Evolutionary conservation across 345 rosid species (phyloP).

Genomic region (Geranium brycei): DNA sequence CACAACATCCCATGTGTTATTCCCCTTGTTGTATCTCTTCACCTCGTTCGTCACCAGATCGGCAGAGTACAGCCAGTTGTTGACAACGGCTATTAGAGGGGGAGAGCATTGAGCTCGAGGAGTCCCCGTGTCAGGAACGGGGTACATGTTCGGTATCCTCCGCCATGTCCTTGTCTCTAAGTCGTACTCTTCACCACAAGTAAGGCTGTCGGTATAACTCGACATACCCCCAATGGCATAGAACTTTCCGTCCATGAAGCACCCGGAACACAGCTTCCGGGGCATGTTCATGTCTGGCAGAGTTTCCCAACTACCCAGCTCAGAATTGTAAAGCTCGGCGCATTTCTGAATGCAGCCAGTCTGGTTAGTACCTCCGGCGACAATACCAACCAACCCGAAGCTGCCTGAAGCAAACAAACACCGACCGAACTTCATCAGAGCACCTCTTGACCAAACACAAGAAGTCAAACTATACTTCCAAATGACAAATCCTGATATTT

Average conservation of each 20-base stretch:
- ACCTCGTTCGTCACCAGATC: slow-evolving; percentile 31
- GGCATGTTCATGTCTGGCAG: slow-evolving; percentile 27
- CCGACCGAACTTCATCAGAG: slow-evolving; percentile 24
- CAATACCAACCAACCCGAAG: slow-evolving; percentile 26
- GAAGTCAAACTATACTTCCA: slow-evolving; percentile 25
- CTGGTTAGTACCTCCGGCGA: slow-evolving; percentile 35
- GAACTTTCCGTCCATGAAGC: slow-evolving; percentile 36
- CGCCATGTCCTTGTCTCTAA: slow-evolving; percentile 27
- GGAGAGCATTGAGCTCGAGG: slow-evolving; percentile 35
- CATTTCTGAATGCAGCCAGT: slow-evolving; percentile 23
- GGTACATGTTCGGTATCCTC: slow-evolving; percentile 31
- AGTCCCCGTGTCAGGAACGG: slow-evolving; percentile 9
- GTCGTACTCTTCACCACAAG: slow-evolving; percentile 37
- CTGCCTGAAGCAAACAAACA: slow-evolving; percentile 37
- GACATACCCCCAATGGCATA: slow-evolving; percentile 34
- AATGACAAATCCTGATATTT: slow-evolving; percentile 25
- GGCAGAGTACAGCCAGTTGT: slow-evolving; percentile 28
- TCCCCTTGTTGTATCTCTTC: slow-evolving; percentile 25
- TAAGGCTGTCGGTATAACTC: slow-evolving; percentile 15
- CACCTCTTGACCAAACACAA: slow-evolving; percentile 23
- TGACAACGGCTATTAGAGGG: slow-evolving; percentile 34
- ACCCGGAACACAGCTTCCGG: slow-evolving; percentile 32
- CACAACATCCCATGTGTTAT: slow-evolving; percentile 27
- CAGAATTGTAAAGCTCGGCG: slow-evolving; percentile 29
- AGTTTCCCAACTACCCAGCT: slow-evolving; percentile 21